Evolutionary conservation across 2,329 filamentous ascomycete genomes (phyloP), one percentile per base, ranked within the genome.

Genomic region (Fusarium sterilihyphosum): DNA sequence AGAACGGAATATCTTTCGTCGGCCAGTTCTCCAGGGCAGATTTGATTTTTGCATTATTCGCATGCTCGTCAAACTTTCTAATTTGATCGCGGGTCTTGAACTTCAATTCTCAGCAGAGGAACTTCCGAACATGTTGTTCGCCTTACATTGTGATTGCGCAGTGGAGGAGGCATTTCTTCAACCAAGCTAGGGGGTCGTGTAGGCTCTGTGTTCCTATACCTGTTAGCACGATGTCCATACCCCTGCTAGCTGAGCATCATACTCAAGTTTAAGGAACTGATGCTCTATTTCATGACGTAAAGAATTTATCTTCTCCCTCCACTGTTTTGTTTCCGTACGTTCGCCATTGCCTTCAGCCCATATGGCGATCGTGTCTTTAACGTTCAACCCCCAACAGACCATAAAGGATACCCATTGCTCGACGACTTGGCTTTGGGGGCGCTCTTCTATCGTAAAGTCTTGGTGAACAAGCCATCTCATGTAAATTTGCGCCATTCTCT

Each of bases 401-500:
- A 65, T 26, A n/a, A 44, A 65, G 5, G 33, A 29, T 22, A 65
- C 57, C 40, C 46, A 52, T 53, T 18, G 40, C 38, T 52, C 6
- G 3, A 61, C 38, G 18, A 61, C 46, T 44, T 40, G 24, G 11
- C 44, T 38, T 44, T 37, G 38, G 11, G 5, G 8, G 18, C 14
- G 4, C 14, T 9, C 24, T 38, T 14, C 22, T 31, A 18, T 29
- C 18, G 20, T 20, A 24, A 38, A 35, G 8, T 54, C 57, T 29
- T 74, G 73, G n/a, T 77, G 71, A n/a, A 73, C 61, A 13, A 82
- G 71, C 81, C 81, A 82, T 7, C 67, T 59, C 14, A 73, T 67
- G 44, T 77, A 80, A 37, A 81, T 74, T 11, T 74, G 77, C 3
- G 71, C 73, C n/a, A 76, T 71, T 49, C 60, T 75, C 14, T 26